Evolutionary conservation across 208 protist genomes (phyloP).

Genomic region (Acanthamoeba castellanii): DNA sequence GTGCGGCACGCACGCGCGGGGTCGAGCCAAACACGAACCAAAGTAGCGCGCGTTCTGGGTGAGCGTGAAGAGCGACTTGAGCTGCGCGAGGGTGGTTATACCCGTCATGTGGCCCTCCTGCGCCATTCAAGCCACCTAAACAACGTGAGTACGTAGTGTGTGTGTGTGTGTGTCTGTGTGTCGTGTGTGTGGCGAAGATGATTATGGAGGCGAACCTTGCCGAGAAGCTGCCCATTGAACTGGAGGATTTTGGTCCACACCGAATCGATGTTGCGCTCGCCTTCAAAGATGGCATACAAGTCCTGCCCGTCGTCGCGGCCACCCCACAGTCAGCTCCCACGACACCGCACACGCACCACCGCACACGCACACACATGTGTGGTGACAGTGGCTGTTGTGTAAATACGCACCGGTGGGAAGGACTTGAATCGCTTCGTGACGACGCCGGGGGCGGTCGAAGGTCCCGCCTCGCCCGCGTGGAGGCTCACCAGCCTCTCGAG

Average conservation of each 20-base stretch:
- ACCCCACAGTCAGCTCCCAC: too few relatives aligned
- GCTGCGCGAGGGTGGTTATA: background rate
- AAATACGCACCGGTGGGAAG: background rate
- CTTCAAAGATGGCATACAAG: background rate
- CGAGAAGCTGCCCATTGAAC: constrained; percentile 6
- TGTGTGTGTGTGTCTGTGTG: too few relatives aligned
- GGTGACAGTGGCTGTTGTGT: background rate
- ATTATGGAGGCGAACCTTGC: background rate
- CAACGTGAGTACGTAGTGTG: too few relatives aligned
- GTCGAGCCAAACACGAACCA: background rate
- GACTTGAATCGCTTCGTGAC: background rate
- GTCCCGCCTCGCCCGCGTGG: background rate
- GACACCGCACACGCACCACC: background rate
- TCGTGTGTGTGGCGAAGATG: too few relatives aligned
- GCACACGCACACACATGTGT: background rate
- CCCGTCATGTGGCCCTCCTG: too few relatives aligned
- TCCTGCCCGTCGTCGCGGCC: background rate
- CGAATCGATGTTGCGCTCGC: constrained; percentile 1
- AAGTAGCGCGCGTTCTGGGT: background rate
- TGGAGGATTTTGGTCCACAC: constrained; percentile 2
- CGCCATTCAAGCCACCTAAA: too few relatives aligned
- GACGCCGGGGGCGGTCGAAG: background rate
- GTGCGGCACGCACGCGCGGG: background rate
- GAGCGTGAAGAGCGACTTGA: constrained; percentile 8
- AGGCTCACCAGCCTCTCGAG: constrained; percentile 11